These are phyloP conservation scores for Dillenia suffruticosa DNA, from an alignment of 164 flowering plant genomes.

Conservation along the genomic window DNA sequence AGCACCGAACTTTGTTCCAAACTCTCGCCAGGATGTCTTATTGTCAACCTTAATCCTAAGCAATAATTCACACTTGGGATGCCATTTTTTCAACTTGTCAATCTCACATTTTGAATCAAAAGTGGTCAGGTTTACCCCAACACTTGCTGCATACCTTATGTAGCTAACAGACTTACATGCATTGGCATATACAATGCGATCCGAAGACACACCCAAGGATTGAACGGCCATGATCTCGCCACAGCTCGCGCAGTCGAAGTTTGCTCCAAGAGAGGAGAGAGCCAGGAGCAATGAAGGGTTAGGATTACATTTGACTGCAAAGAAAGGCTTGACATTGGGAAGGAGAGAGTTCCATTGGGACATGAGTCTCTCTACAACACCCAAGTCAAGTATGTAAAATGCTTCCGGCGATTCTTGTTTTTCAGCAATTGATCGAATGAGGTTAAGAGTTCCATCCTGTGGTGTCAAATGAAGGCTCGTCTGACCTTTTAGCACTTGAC, in stretches of 20 bases:
- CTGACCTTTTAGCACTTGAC: no score
- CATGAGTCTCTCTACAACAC: no score
- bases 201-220: background rate
- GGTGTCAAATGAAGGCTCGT: no score
- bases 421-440: no score
- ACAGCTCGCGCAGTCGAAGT: slow-evolving; percentile 14
- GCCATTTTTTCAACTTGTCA: slow-evolving; percentile 7
- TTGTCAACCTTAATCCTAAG: background rate
- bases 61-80: slow-evolving; percentile 2
- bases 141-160: slow-evolving; percentile 6
- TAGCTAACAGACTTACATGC: slow-evolving; percentile 10
- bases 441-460: no score
- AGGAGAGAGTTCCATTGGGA: no score
- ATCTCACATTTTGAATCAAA: slow-evolving; percentile 9
- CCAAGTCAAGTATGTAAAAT: no score
- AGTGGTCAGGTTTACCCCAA: slow-evolving; percentile 1
- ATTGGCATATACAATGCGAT: slow-evolving; percentile 1
- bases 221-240: background rate
- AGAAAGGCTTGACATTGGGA: no score
- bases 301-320: slow-evolving; percentile 6
- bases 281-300: slow-evolving; percentile 3
- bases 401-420: no score
- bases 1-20: background rate
- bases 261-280: slow-evolving; percentile 12
- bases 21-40: background rate